Percentiles rank a stretch among this genome's conserved stretches.
Conservation (phyloP, 345 rosid genomes). For the Gossypium raimondii region DNA sequence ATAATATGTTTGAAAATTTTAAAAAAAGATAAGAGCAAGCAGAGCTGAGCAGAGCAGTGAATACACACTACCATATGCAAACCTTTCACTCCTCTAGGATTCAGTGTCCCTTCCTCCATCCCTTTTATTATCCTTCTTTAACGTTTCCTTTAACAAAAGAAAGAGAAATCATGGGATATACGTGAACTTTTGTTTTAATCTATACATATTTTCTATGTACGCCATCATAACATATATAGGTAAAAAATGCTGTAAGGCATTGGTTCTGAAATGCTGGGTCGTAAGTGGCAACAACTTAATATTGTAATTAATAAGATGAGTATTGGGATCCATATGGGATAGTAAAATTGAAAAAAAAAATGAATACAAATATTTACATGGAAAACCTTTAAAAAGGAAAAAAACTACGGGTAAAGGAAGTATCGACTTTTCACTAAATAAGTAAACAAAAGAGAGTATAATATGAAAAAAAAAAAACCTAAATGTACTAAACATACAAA, state of each 20-base stretch:
- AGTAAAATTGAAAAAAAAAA: too few species aligned
- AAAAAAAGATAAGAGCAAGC: too few species aligned
- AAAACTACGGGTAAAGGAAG: accelerated
- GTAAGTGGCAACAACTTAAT: not conserved
- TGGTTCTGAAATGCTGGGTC: not conserved
- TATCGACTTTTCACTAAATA: too few species aligned
- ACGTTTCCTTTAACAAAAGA: not conserved
- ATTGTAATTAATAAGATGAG: not conserved
- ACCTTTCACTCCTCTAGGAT: constrained; percentile 14
- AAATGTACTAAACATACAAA: too few species aligned
- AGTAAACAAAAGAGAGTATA: too few species aligned
- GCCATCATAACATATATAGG: not conserved
- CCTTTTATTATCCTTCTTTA: constrained; percentile 18
- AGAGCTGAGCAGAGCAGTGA: not conserved
- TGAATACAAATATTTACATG: too few species aligned
- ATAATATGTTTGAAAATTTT: not conserved
- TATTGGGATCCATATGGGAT: too few species aligned
- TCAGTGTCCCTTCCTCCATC: constrained; percentile 14
- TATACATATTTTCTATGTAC: not conserved
- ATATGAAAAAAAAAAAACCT: too few species aligned
- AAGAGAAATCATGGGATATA: not conserved
- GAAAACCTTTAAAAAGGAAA: accelerated
- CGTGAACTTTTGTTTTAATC: not conserved
- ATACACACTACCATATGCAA: constrained; percentile 7
- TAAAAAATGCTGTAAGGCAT: not conserved